phyloP scores from a whole-genome alignment of 1,139 yeast genomes.

The Hanseniaspora gamundiae region DNA sequence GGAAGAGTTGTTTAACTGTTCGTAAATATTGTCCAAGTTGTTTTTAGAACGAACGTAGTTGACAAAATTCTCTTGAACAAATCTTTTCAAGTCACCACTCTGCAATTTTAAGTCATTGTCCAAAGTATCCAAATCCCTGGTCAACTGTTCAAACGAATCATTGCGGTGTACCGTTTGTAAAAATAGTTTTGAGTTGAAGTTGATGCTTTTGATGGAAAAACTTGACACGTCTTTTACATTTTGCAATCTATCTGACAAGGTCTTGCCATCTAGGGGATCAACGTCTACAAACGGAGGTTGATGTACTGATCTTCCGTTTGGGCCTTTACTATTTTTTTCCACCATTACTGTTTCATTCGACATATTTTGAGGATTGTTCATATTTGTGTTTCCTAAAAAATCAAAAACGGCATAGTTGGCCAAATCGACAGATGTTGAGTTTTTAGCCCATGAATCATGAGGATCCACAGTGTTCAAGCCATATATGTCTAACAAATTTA shows the following conservation, averaged over 20 bases:
- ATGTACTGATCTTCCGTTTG: conserved; percentile 9
- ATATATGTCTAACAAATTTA: conserved; percentile 29
- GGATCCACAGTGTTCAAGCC: conserved; percentile 32
- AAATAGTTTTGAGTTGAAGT: conserved; percentile 60
- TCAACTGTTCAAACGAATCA: conserved; percentile 54
- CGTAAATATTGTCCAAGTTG: conserved; percentile 44
- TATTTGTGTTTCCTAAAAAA: conserved; percentile 22
- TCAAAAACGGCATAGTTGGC: conserved; percentile 10
- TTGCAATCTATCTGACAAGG: conserved; percentile 34
- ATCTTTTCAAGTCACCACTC: conserved; percentile 49
- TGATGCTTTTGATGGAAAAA: conserved; percentile 60
- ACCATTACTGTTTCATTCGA: conserved; percentile 19
- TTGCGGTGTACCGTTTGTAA: conserved; percentile 59
- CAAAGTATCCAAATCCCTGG: conserved; percentile 42
- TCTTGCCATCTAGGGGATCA: conserved; percentile 45
- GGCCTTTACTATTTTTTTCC: conserved; percentile 12
- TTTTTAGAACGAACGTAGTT: conserved; percentile 69
- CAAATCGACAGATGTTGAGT: conserved; percentile 20
- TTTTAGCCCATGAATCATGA: conserved; percentile 26
- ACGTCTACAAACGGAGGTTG: conserved; percentile 19
- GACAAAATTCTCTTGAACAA: conserved; percentile 64
- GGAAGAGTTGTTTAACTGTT: conserved; percentile 31
- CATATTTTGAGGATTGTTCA: conserved; percentile 28
- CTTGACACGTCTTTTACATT: conserved; percentile 30
- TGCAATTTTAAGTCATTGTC: conserved; percentile 52